Conservation (phyloP, 208 protist species). For the Wallacemonas sp. region DNA sequence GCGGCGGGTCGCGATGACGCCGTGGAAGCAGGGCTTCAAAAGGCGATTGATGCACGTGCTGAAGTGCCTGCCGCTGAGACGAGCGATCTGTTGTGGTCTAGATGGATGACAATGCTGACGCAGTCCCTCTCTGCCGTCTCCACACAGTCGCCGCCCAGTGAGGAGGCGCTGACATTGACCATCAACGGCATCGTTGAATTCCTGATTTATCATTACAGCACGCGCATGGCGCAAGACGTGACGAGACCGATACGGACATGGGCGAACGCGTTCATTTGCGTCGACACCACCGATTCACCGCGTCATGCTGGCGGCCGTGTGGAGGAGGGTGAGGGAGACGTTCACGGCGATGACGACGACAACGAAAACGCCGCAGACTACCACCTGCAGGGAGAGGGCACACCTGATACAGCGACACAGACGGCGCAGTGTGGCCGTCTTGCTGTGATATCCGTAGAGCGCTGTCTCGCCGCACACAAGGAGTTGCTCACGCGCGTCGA, state of each 20-base stretch:
- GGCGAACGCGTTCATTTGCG: background rate
- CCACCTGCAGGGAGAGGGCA: no score
- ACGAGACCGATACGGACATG: background rate
- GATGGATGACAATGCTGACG: background rate
- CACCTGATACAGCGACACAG: no score
- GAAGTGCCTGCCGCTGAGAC: no score
- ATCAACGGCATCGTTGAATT: conserved; percentile 11
- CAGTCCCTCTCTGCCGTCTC: background rate
- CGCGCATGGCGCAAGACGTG: background rate
- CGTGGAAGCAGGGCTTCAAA: no score
- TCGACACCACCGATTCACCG: background rate
- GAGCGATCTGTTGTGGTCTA: background rate
- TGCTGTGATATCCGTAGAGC: no score
- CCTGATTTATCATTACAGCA: conserved; percentile 11
- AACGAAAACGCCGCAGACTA: no score
- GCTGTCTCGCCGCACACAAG: no score
- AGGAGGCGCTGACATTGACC: background rate
- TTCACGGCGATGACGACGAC: no score
- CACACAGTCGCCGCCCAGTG: background rate
- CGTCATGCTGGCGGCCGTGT: background rate
- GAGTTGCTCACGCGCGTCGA: background rate
- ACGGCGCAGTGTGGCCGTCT: no score
- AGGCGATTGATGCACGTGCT: no score
- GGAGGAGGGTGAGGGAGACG: no score
- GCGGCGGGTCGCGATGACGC: no score